Conservation (phyloP, 495 filamentous ascomycete genomes). For the Staphylotrichum tortipilum region DNA sequence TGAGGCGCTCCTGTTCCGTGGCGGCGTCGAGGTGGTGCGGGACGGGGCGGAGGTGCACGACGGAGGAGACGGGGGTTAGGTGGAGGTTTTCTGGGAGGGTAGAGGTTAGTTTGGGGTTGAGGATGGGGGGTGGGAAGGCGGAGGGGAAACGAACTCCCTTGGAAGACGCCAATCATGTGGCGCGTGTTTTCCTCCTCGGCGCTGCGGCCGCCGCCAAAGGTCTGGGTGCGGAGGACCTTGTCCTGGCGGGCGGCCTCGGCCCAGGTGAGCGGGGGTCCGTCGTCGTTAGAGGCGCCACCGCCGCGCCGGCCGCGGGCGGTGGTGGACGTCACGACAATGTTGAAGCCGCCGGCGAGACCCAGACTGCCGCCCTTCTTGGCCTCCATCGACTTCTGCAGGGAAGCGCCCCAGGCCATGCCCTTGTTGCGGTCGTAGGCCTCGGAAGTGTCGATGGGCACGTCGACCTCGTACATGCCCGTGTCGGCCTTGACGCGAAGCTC, state of each 20-base stretch:
- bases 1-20: conserved; percentile 35
- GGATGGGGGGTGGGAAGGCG: not conserved
- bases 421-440: conserved; percentile 40
- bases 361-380: conserved; percentile 39
- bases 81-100: conserved; percentile 34
- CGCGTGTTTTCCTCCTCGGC: conserved; percentile 28
- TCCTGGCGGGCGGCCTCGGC: conserved; percentile 36
- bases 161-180: conserved; percentile 43
- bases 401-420: conserved; percentile 38
- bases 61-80: conserved; percentile 37
- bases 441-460: conserved; percentile 34
- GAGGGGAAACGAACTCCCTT: conserved; percentile 26
- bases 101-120: not conserved
- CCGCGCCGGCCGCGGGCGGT: conserved; percentile 12
- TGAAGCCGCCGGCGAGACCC: conserved; percentile 41
- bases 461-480: conserved; percentile 41
- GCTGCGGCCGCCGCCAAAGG: conserved; percentile 32
- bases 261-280: conserved; percentile 31
- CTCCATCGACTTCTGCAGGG: conserved; percentile 33
- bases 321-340: conserved; percentile 25
- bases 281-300: conserved; percentile 13
- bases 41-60: conserved; percentile 39
- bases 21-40: conserved; percentile 41
- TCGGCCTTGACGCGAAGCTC: conserved; percentile 38
- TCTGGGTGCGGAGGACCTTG: conserved; percentile 37